Evolutionary conservation across 2,329 filamentous ascomycete species (phyloP).

Genomic region (Davidsoniella eucalypti): DNA sequence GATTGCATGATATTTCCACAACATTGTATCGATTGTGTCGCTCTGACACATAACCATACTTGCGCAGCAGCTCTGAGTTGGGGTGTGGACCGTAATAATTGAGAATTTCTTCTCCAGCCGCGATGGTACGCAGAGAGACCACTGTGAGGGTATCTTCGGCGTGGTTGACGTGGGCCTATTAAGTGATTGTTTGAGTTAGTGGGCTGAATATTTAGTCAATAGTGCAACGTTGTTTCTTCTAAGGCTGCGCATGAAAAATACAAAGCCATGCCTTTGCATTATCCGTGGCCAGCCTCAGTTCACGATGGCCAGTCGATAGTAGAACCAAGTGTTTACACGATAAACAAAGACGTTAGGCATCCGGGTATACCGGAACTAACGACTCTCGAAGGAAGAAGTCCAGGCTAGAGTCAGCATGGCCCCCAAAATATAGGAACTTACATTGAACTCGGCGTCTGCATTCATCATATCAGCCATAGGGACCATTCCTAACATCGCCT

Average conservation of each 20-base stretch:
- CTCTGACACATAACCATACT: constrained; percentile 75
- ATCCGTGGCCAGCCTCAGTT: too few species aligned
- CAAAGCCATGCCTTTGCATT: too few species aligned
- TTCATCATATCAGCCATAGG: constrained; percentile 83
- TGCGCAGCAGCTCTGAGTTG: constrained; percentile 62
- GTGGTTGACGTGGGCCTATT: constrained; percentile 37
- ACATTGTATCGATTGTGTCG: constrained; percentile 69
- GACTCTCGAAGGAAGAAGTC: not conserved
- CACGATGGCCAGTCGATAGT: not conserved
- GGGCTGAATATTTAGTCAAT: not conserved
- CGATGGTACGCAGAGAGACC: constrained; percentile 51
- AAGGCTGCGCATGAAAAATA: too few species aligned
- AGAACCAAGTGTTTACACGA: constrained; percentile 3
- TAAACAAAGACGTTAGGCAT: too few species aligned
- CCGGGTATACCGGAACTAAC: not conserved
- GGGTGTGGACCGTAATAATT: constrained; percentile 83
- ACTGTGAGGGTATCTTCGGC: constrained; percentile 46
- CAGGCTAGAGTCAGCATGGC: too few species aligned
- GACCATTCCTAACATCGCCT: constrained; percentile 63
- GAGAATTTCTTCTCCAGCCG: constrained; percentile 57
- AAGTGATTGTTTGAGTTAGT: constrained; percentile 2
- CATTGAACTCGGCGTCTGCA: constrained; percentile 74
- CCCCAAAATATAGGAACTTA: constrained; percentile 7
- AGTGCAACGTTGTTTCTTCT: too few species aligned
- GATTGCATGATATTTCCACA: constrained; percentile 53